Percentiles rank a stretch among this genome's conserved stretches.
These are phyloP conservation scores for Potentilla sterilis DNA, from an alignment of 306 rosid species.

Conservation along the genomic window DNA sequence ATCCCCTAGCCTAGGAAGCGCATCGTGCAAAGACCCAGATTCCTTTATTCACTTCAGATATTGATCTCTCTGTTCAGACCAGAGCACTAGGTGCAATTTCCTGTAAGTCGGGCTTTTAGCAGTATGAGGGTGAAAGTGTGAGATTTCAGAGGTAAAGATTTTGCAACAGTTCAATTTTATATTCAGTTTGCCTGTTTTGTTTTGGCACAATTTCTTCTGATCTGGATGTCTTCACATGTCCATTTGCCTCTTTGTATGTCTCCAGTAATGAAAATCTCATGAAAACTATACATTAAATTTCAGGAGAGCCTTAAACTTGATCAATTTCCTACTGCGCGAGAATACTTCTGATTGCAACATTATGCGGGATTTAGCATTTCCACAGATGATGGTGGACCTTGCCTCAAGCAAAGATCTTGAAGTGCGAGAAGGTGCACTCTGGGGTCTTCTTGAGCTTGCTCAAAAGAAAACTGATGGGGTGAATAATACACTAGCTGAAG, in stretches of 20 bases:
- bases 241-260: too few species aligned
- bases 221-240: too few species aligned
- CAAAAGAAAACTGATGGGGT: conserved; percentile 30
- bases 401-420: conserved; percentile 57
- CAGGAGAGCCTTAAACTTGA: conserved; percentile 90
- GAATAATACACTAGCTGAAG: conserved; percentile 31
- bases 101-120: conserved; percentile 41
- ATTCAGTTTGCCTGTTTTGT: neutral
- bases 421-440: conserved; percentile 85
- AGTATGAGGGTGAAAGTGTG: conserved; percentile 34
- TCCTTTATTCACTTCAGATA: conserved; percentile 44
- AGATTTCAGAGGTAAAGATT: too few species aligned
- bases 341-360: conserved; percentile 60
- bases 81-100: conserved; percentile 91
- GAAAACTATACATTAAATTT: conserved; percentile 6
- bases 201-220: neutral
- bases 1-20: too few species aligned
- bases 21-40: neutral
- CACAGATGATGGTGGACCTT: conserved; percentile 66
- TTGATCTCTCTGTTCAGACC: conserved; percentile 67
- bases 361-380: conserved; percentile 62
- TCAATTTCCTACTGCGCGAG: conserved; percentile 64
- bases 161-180: neutral
- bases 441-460: conserved; percentile 62
- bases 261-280: neutral